Evolutionary conservation across 2,329 filamentous ascomycete species (phyloP).

Genomic region (Monilinia fructicola): DNA sequence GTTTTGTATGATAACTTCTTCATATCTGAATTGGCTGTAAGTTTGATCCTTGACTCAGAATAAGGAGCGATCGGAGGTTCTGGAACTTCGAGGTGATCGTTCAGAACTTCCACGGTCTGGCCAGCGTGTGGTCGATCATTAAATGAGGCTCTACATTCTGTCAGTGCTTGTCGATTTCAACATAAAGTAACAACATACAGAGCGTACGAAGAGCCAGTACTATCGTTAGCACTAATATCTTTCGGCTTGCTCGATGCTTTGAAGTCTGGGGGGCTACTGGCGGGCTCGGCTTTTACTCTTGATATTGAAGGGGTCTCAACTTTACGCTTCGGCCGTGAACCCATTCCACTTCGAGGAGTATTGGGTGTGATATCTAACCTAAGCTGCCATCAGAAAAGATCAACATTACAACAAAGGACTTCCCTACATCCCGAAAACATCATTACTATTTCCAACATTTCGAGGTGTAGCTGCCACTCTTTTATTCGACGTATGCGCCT

Average conservation of each 20-base stretch:
- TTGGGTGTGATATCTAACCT: conserved; percentile 68
- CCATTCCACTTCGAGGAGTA: conserved; percentile 47
- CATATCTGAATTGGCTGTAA: conserved; percentile 82
- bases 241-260: conserved; percentile 42
- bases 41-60: conserved; percentile 73
- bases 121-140: conserved; percentile 75
- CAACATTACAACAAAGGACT: not conserved
- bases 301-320: conserved; percentile 50
- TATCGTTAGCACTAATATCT: not conserved
- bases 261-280: conserved; percentile 48
- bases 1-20: conserved; percentile 91
- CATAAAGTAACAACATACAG: conserved; percentile 17
- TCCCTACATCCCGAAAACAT: conserved; percentile 80
- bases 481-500: conserved; percentile 64
- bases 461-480: conserved; percentile 63
- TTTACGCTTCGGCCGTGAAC: conserved; percentile 37
- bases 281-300: conserved; percentile 47
- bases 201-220: not conserved
- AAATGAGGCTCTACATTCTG: conserved; percentile 63
- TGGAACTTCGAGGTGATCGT: conserved; percentile 66
- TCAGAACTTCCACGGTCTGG: conserved; percentile 79
- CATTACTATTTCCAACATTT: conserved; percentile 52
- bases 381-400: conserved; percentile 32
- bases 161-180: conserved; percentile 2
- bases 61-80: conserved; percentile 71